Evolutionary conservation across 768 basidiomycete genomes (phyloP), one percentile per base, ranked within the genome.

Genomic region (Boletus pseudo-olivaceus): DNA sequence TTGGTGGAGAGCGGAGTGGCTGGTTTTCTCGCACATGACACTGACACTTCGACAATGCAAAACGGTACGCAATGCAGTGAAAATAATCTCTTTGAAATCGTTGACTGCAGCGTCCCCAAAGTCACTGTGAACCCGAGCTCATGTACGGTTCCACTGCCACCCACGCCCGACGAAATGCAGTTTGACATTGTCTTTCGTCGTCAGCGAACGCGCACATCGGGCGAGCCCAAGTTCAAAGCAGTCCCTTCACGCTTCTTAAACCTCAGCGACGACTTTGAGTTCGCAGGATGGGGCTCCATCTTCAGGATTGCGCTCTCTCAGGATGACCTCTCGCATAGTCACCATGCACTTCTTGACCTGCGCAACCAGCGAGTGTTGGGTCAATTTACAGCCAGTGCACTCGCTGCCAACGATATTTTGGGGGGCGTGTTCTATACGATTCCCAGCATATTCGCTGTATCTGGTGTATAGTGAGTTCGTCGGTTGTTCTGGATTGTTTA

Each of bases 381-480:
- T 0, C 82, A 82, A 58, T 85, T 82, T 59, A 77, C 79, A 5
- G 88, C 83, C 0, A 82, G 81, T 58, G 84, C 85, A 0, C 70
- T 88, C 9, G 82, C 84, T 14, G 86, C 85, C 19, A 84, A 86
- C 63, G 82, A 82, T 32, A 76, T 89, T 19, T 72, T 88, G 34
- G 83, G 87, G 41, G 79, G 85, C 53, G 80, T 86, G 2, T 87
- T 86, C 58, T 88, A 89, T 55, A 78, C 87, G 10, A 67, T 88
- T 26, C 88, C 87, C 15, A 82, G 80, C 1, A 81, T 88, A 1
- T 78, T 84, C 20, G 79, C 76, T 0, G 78, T 82, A 19, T 75
- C 80, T 4, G 78, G 82, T 19, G 74, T 88, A n/a, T 88, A 83
- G 84, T 85, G 58, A 52, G 82, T 75, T 34, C n/a, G 0, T 19